Evolutionary conservation across 352 stramenopile species (phyloP), one percentile per base, ranked within the genome.

Genomic region (Globisporangium canariense): DNA sequence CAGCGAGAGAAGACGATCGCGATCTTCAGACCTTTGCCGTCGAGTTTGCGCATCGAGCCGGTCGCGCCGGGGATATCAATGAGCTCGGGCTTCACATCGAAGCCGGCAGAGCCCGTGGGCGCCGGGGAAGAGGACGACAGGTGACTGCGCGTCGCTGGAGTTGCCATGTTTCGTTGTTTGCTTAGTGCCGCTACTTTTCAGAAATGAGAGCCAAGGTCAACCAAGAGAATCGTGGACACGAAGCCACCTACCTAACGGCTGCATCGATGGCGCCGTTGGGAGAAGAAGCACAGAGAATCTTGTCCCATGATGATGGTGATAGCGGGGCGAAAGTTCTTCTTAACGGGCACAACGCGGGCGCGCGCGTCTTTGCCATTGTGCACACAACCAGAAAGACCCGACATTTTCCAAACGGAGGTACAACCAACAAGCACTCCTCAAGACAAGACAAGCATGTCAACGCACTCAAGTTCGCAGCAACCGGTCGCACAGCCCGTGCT

Each of bases 1-100:
- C 83, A 91, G 28, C 77, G 77, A 25, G 79, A 74, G n/a, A 76
- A 81, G 50, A 91, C 71, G 46, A 91, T 84, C 43, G 66, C 71
- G 25, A 91, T 75, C 38, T 58, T 71, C 25, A 91, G 49, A 0
- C 70, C 78, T 36, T 64, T 60, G 57, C 64, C 64, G 32, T 69
- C 57, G 41, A 61, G 47, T 14, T 41, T 6, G 25, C 22, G 43
- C 11, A 32, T 28, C 25, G 62, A 49, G 8, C 30, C 50, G 50
- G 20, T 56, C 13, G 50, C 50, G 4, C 50, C 51, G 8, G 51
- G 51, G 1, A 14, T 36, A 14, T 57, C 51, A 16, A 57, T 30
- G 7, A 57, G 51, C 30, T 41, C 51, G 16, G 51, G 51, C 16
- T 57, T 57, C 6, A 28, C 51, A 7, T 28, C 20, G 13, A 25